A percentile compares a stretch with the other conserved stretches of the same genome.
Evolutionary conservation across 495 filamentous ascomycete genomes (phyloP).

Genomic region (Penicillium nucicola): DNA sequence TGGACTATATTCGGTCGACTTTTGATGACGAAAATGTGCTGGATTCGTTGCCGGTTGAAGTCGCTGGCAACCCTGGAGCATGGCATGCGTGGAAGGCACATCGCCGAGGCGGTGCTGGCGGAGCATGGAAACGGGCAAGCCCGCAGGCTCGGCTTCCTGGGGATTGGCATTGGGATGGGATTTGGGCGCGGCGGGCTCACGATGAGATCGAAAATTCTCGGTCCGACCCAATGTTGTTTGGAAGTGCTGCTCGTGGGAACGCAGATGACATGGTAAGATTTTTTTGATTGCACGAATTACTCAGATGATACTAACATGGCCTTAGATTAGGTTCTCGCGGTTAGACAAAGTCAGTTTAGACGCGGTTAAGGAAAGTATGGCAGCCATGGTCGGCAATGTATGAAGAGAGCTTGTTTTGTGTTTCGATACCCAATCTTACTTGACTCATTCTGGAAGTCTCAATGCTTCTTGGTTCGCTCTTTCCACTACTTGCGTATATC

Average conservation of each 20-base stretch:
- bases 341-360: conserved; percentile 59
- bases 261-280: conserved; percentile 64
- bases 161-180: conserved; percentile 95
- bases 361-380: conserved; percentile 58
- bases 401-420: conserved; percentile 21
- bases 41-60: conserved; percentile 74
- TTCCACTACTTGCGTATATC: background rate
- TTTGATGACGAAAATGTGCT: conserved; percentile 77
- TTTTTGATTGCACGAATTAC: conserved; percentile 3
- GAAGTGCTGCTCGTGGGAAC: conserved; percentile 50
- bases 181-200: conserved; percentile 82
- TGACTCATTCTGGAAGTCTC: background rate
- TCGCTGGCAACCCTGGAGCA: conserved; percentile 81
- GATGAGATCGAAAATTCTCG: conserved; percentile 71
- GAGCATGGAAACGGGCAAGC: conserved; percentile 27
- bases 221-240: conserved; percentile 74
- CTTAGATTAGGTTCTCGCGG: conserved; percentile 66
- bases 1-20: conserved; percentile 75
- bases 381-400: conserved; percentile 45
- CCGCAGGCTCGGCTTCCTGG: conserved; percentile 58
- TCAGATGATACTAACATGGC: conserved; percentile 6
- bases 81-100: conserved; percentile 88
- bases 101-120: conserved; percentile 31
- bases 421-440: conserved; percentile 22
- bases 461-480: background rate